Conservation (phyloP, 225 moss, liverwort and hornwort species). For the Polytrichum formosum region DNA sequence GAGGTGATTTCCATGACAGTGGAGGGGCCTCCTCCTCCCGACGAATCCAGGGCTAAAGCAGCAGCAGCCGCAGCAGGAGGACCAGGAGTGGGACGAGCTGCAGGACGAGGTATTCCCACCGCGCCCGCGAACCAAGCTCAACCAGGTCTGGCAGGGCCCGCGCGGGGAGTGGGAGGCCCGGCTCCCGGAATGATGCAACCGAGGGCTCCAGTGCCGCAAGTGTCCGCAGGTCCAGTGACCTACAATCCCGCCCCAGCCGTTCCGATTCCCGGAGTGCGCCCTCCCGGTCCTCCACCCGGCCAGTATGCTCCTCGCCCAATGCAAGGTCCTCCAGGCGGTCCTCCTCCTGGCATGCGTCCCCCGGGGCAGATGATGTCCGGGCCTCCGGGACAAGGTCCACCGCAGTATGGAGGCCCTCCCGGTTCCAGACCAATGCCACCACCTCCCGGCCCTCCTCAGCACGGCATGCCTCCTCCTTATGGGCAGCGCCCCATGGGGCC, state of each 20-base stretch:
- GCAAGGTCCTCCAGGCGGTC: conserved; percentile 53
- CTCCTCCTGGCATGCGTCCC: conserved; percentile 79
- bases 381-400: conserved; percentile 19
- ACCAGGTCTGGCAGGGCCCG: conserved; percentile 86
- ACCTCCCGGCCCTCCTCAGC: conserved; percentile 52
- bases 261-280: conserved; percentile 69
- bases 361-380: conserved; percentile 64
- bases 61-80: conserved; percentile 89
- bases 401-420: conserved; percentile 42
- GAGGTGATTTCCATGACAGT: conserved; percentile 98
- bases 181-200: conserved; percentile 99
- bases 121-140: conserved; percentile 88
- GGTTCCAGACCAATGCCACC: conserved; percentile 65
- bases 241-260: conserved; percentile 65
- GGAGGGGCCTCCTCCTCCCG: conserved; percentile 96
- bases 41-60: conserved; percentile 90
- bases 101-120: conserved; percentile 92
- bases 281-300: conserved; percentile 74
- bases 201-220: conserved; percentile 73
- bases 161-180: conserved; percentile 91
- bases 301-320: conserved; percentile 76
- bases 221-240: conserved; percentile 82
- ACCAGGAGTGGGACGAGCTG: conserved; percentile 88
- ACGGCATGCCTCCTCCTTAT: conserved; percentile 79
- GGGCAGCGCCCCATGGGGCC: conserved; percentile 84